Percentiles rank a stretch among this genome's conserved stretches.
Evolutionary conservation across 192 early-diverging fungal genomes (phyloP).

Genomic region (Spinellus fusiger): DNA sequence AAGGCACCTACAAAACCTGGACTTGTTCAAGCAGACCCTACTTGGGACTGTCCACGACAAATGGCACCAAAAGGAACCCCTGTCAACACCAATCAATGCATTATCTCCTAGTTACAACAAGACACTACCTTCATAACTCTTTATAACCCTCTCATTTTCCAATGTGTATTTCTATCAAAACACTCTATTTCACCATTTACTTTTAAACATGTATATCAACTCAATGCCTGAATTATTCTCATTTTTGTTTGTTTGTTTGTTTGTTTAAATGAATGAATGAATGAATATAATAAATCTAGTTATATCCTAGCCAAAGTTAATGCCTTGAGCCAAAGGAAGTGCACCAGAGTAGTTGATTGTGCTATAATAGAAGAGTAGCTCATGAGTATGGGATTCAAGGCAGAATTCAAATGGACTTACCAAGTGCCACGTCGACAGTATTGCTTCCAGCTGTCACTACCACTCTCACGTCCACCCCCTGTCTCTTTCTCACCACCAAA

Average conservation of each 20-base stretch:
- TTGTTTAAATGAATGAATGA: not conserved
- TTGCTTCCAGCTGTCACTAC: slow-evolving; percentile 92
- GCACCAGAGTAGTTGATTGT: slow-evolving; percentile 81
- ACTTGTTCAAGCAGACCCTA: not conserved
- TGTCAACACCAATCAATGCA: not conserved
- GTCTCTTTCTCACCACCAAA: slow-evolving; percentile 99
- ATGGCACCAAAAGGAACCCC: not conserved
- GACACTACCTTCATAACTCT: not conserved
- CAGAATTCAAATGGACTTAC: slow-evolving; percentile 16
- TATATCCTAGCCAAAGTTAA: slow-evolving; percentile 80
- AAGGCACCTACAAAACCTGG: not conserved
- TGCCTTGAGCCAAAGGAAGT: slow-evolving; percentile 91
- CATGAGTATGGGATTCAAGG: not conserved
- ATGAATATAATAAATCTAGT: not conserved
- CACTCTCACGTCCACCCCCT: slow-evolving; percentile 88
- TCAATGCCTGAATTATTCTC: not conserved
- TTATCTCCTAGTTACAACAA: not conserved
- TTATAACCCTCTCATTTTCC: not conserved
- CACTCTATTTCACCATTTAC: not conserved
- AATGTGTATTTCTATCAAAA: too few species aligned
- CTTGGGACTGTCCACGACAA: not conserved
- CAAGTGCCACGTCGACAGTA: slow-evolving; percentile 76
- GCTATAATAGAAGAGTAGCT: slow-evolving; percentile 30
- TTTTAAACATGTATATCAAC: not conserved
- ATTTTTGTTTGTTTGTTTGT: not conserved